Evolutionary conservation across 2,329 filamentous ascomycete species (phyloP).

Genomic region (Colletotrichum cordylinicola): DNA sequence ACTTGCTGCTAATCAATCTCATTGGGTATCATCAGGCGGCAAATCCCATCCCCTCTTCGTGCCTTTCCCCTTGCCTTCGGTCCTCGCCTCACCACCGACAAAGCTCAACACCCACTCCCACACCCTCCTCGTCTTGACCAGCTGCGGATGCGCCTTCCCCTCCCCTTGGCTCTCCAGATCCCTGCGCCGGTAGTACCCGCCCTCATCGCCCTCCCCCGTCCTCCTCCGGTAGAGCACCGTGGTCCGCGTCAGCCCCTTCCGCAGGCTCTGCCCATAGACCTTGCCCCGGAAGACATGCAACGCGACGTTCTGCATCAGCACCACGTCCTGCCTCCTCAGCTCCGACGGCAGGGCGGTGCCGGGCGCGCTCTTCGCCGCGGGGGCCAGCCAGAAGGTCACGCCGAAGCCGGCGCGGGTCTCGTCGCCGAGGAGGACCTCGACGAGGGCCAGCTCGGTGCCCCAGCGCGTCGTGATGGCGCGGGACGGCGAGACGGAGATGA

Average conservation of each 20-base stretch:
- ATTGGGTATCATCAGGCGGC: slow-evolving; percentile 48
- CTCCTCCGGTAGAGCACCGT: slow-evolving; percentile 67
- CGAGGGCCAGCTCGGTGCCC: slow-evolving; percentile 66
- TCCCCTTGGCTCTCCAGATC: slow-evolving; percentile 45
- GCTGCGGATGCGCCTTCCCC: slow-evolving; percentile 49
- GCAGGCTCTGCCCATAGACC: slow-evolving; percentile 86
- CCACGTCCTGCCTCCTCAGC: slow-evolving; percentile 75
- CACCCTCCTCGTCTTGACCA: slow-evolving; percentile 70
- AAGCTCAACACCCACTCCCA: slow-evolving; percentile 79
- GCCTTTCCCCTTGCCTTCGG: slow-evolving; percentile 20
- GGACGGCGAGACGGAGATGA: slow-evolving; percentile 74
- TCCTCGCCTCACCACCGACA: slow-evolving; percentile 49
- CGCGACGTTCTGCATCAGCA: slow-evolving; percentile 81
- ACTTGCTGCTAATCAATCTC: background rate
- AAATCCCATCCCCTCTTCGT: slow-evolving; percentile 37
- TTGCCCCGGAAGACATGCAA: slow-evolving; percentile 75
- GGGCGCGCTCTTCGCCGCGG: slow-evolving; percentile 19
- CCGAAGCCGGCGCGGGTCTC: slow-evolving; percentile 82
- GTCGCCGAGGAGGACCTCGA: slow-evolving; percentile 84
- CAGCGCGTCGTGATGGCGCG: slow-evolving; percentile 72
- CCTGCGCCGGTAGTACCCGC: slow-evolving; percentile 61
- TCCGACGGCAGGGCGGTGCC: slow-evolving; percentile 21
- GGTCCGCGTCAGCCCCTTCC: slow-evolving; percentile 72
- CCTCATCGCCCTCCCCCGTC: slow-evolving; percentile 55
- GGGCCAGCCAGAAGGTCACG: slow-evolving; percentile 81